These are phyloP conservation scores for Breviolum minutum DNA, from an alignment of 73 alveolate species.

Conservation along the genomic window DNA sequence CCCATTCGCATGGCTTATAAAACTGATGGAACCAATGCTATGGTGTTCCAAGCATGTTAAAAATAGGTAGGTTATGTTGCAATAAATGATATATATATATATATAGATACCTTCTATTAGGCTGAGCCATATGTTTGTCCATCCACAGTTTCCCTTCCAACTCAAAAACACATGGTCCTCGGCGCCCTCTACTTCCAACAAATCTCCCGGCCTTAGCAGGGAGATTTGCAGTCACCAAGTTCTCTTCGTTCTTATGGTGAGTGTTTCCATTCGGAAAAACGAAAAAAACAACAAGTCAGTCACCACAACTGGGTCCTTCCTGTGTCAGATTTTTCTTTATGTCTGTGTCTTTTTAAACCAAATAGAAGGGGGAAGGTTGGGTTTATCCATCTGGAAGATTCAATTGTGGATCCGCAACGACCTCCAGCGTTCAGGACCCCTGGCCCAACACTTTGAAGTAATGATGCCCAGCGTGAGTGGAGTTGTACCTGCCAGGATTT, in stretches of 20 bases:
- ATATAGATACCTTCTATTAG: not conserved
- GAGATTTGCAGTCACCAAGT: not conserved
- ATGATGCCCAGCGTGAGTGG: slow-evolving; percentile 57
- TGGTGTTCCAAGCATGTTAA: too few species aligned
- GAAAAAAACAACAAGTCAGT: too few species aligned
- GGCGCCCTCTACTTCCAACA: slow-evolving; percentile 25
- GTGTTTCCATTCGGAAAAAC: too few species aligned
- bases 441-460: slow-evolving; percentile 36
- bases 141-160: too few species aligned
- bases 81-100: not conserved
- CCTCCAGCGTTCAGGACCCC: not conserved
- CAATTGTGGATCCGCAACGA: not conserved
- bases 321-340: too few species aligned
- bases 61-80: not conserved
- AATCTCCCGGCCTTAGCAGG: slow-evolving; percentile 55
- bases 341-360: too few species aligned
- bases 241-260: not conserved
- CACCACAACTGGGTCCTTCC: too few species aligned
- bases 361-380: too few species aligned
- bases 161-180: not conserved
- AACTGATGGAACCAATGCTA: too few species aligned
- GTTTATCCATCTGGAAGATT: too few species aligned
- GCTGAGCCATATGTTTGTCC: too few species aligned
- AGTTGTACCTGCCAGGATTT: slow-evolving; percentile 21
- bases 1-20: too few species aligned